A percentile compares a stretch with the other conserved stretches of the same genome.
Evolutionary conservation across 1,284 basidiomycete species (phyloP).

Genomic region (Neotropicomus parvogracilis): DNA sequence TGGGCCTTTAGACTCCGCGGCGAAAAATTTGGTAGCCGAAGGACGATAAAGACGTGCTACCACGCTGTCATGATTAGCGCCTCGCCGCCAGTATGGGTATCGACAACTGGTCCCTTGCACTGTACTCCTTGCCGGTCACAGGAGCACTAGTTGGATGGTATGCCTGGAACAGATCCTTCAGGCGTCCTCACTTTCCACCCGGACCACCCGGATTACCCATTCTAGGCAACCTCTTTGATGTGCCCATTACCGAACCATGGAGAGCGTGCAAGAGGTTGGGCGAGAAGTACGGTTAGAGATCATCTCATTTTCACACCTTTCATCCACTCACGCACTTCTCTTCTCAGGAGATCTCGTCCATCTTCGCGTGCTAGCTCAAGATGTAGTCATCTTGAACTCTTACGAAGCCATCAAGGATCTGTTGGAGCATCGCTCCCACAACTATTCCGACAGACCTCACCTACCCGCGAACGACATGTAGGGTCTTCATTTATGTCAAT

Average conservation of each 20-base stretch:
- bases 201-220: slow-evolving; percentile 6
- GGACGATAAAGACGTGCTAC: not conserved
- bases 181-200: slow-evolving; percentile 2
- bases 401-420: slow-evolving; percentile 5
- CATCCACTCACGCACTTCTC: not conserved
- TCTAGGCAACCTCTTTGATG: slow-evolving; percentile 6
- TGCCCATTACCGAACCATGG: slow-evolving; percentile 4
- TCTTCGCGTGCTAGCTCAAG: slow-evolving; percentile 3
- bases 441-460: slow-evolving; percentile 8
- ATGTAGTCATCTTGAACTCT: slow-evolving; percentile 6
- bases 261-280: slow-evolving; percentile 3
- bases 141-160: not conserved
- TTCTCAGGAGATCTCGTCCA: slow-evolving; percentile 4
- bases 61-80: not conserved
- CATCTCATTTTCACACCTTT: not conserved
- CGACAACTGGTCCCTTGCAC: not conserved
- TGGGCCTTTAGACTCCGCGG: not conserved
- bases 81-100: not conserved
- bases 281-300: slow-evolving; percentile 5
- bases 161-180: slow-evolving; percentile 2
- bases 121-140: slow-evolving; percentile 1
- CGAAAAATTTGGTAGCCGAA: not conserved
- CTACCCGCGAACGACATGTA: slow-evolving; percentile 3
- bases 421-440: slow-evolving; percentile 6
- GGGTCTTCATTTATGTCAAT: not conserved